Percentiles rank a stretch among this genome's conserved stretches.
phyloP scores from a whole-genome alignment of 768 basidiomycete genomes.

The Cubamyces lactineus region DNA sequence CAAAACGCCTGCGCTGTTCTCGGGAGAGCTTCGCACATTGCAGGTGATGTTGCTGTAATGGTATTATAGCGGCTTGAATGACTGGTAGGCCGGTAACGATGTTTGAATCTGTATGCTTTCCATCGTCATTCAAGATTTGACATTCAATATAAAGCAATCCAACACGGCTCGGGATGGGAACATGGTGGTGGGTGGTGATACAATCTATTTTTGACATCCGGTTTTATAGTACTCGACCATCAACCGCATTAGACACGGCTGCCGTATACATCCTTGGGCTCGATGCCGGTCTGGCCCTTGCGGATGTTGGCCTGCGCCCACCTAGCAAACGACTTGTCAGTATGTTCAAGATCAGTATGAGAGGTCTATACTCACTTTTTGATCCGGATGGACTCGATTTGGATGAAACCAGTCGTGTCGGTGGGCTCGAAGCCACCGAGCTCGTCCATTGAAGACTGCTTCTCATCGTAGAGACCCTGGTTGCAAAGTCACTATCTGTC shows the following conservation, averaged over 20 bases:
- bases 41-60: too few relatives aligned
- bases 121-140: background rate
- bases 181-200: conserved; percentile 4
- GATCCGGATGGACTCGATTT: conserved; percentile 96
- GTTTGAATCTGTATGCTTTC: too few relatives aligned
- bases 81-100: too few relatives aligned
- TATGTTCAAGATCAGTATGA: background rate
- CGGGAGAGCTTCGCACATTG: too few relatives aligned
- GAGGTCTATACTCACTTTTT: conserved; percentile 72
- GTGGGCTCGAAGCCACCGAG: conserved; percentile 97
- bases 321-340: conserved; percentile 41
- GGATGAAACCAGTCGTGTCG: conserved; percentile 95
- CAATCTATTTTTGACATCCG: conserved; percentile 8
- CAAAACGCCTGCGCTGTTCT: too few relatives aligned
- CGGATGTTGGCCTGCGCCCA: conserved; percentile 89
- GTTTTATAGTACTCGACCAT: background rate
- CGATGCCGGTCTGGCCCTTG: conserved; percentile 56
- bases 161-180: background rate
- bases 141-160: background rate
- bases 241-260: conserved; percentile 14
- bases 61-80: too few relatives aligned
- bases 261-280: conserved; percentile 28
- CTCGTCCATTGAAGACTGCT: conserved; percentile 97
- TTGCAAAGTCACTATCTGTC: background rate
- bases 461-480: conserved; percentile 93